phyloP scores from a whole-genome alignment of 169 alveolate species.

The Eimeria maxima region DNA sequence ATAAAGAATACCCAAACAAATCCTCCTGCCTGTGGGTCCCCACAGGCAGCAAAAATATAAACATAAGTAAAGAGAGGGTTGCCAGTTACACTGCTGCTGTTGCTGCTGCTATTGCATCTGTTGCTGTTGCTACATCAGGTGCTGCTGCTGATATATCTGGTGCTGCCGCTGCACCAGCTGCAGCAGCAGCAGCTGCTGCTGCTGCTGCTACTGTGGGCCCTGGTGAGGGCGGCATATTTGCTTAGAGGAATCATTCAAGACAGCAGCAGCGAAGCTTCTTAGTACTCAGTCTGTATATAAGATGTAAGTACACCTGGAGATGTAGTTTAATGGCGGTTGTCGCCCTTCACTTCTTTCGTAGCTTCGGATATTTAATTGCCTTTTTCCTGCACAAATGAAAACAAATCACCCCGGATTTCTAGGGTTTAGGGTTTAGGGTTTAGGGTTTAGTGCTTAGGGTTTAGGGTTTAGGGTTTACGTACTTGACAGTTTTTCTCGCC shows the following conservation, averaged over 20 bases:
- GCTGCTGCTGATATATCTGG: not conserved
- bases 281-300: not conserved
- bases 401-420: not conserved
- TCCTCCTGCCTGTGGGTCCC: not conserved
- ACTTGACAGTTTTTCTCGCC: conserved; percentile 51
- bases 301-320: not conserved
- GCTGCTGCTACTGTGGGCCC: not conserved
- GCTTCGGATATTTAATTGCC: conserved; percentile 4
- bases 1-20: not conserved
- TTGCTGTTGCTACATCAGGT: not conserved
- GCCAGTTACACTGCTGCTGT: not conserved
- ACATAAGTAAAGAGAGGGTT: no score
- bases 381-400: conserved; percentile 1
- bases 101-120: not conserved
- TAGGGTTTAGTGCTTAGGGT: not conserved
- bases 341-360: not conserved
- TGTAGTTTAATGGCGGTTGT: not conserved
- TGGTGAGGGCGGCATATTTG: not conserved
- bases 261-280: not conserved
- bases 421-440: not conserved
- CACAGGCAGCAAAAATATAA: no score
- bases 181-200: not conserved
- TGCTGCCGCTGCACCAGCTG: not conserved
- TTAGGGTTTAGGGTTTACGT: not conserved
- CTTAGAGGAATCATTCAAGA: not conserved